phyloP scores from a whole-genome alignment of 768 basidiomycete genomes.

The Pulveroboletus sp. region DNA sequence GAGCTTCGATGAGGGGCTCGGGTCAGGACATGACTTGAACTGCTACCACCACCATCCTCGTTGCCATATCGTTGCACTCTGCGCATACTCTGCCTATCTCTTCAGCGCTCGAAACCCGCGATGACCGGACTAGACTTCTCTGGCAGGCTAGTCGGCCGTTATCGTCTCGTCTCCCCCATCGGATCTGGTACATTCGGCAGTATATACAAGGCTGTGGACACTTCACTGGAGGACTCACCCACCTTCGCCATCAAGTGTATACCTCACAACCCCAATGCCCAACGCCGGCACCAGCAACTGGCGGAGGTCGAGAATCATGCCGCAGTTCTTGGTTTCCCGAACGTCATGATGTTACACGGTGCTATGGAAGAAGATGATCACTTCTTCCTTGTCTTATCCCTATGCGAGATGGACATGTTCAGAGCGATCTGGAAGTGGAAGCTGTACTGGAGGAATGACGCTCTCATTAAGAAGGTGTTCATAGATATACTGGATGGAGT shows the following conservation, averaged over 20 bases:
- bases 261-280: constrained; percentile 43
- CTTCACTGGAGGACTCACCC: constrained; percentile 31
- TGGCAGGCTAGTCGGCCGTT: constrained; percentile 51
- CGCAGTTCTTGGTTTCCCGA: constrained; percentile 38
- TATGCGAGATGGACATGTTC: constrained; percentile 63
- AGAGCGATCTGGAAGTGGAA: constrained; percentile 45
- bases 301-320: constrained; percentile 62
- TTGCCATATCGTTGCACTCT: not conserved
- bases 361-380: constrained; percentile 52
- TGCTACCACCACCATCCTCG: not conserved
- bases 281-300: constrained; percentile 53
- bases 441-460: constrained; percentile 52
- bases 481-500: constrained; percentile 76
- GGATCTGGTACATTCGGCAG: constrained; percentile 75
- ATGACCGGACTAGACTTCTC: constrained; percentile 39
- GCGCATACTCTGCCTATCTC: too few species aligned
- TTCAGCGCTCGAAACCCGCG: not conserved
- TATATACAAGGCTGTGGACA: constrained; percentile 69
- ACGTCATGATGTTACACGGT: constrained; percentile 64
- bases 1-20: not conserved
- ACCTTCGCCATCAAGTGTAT: constrained; percentile 76
- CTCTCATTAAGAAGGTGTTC: constrained; percentile 61
- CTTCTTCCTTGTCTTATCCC: constrained; percentile 65
- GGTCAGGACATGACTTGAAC: not conserved
- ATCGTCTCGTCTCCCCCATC: constrained; percentile 56